Base-by-base conservation (phyloP, 225 moss, liverwort and hornwort genomes). In the Pleurozium schreberi region DNA sequence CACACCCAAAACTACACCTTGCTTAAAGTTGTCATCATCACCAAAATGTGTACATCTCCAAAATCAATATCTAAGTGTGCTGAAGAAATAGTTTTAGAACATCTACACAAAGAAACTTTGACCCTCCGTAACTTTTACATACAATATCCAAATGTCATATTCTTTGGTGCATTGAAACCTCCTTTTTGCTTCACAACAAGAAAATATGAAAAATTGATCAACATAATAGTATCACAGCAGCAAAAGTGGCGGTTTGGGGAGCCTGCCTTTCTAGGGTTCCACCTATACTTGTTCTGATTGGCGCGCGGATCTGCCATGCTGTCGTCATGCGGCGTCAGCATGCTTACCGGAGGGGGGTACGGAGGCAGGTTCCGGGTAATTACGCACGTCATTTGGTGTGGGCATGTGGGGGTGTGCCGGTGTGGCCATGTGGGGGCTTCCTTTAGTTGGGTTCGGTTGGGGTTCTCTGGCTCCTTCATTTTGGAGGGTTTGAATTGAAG, bases 11-110 rank as follows among this genome's bases (percentile, higher is more conserved):
- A 28, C 45, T 0, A 0, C 8, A 73, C 17, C 73, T 0, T 73
- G 0, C 3, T 2, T 45, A 30, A 10, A 40, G 16, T 5, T 0
- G 0, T 1, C 5, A 27, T 27, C 71, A 28, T 27, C 28, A 28
- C 5, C 28, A 0, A n/a, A n/a, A n/a, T 27, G 0, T 27, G 0
- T 71, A 27, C 28, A 71, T 71, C 28, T 71, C 9, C 16, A 26
- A 71, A 71, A 43, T 28, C 43, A 71, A 43, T 2, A 16, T 28
- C 1, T 71, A 42, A 0, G 0, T 21, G 0, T 14, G 1, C 42
- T 42, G 26, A 71, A 71, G 4, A 45, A 43, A 28, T 8, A 0
- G 28, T 45, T 73, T 3, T 5, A 10, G 1, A 17, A 45, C 28
- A 10, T 28, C 6, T 6, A 22, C 1, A 26, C n/a, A 5, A 45